Base-by-base conservation (phyloP, 2,329 filamentous ascomycete genomes). In the Ilyonectria robusta region DNA sequence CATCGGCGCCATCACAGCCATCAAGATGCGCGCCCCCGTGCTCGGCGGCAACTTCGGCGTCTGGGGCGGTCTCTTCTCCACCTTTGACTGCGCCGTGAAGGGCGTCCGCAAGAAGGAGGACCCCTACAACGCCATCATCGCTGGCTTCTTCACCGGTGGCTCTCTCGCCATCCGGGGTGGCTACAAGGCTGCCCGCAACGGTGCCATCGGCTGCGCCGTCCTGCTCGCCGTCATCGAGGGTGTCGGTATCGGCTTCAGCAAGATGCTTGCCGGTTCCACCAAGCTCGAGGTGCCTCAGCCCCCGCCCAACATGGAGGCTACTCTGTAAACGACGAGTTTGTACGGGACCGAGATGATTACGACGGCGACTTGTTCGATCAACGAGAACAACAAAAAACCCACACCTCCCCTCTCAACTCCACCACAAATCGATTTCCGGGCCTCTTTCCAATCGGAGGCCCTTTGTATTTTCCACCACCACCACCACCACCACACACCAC, bases 21-120 rank as follows among this genome's bases (percentile, higher is more conserved):
- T 99, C 84, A 99, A 99, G 88, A 95, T 96, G 79, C 93, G 96
- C 79, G 96, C 96, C 47, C 96, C 96, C 2, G 95, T 98, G 37
- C 89, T 98, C 54, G 96, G 96, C 78, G 96, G 96, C 78, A 99
- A 99, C 87, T 99, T 98, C 77, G 95, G 95, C 77, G 94, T 97
- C 64, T 98, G 96, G 95, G 95, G 96, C 79, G 96, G 96, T 73
- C 86, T 98, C 65, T 98, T 98, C 87, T 94, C 91, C 76, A 97
- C 94, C 69, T 98, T 95, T 78, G 96, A 99, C 84, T 99, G 96
- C 85, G 93, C 95, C 23, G 93, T 98, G 69, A 99, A 98, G 87
- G 95, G 95, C 65, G 85, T 95, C 63, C 87, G 94, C 72, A 94
- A 96, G 87, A 98, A 98, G 91, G 96, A 99, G 82, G 96, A 98